phyloP scores from a whole-genome alignment of 345 rosid species.

The Salix arbutifolia region DNA sequence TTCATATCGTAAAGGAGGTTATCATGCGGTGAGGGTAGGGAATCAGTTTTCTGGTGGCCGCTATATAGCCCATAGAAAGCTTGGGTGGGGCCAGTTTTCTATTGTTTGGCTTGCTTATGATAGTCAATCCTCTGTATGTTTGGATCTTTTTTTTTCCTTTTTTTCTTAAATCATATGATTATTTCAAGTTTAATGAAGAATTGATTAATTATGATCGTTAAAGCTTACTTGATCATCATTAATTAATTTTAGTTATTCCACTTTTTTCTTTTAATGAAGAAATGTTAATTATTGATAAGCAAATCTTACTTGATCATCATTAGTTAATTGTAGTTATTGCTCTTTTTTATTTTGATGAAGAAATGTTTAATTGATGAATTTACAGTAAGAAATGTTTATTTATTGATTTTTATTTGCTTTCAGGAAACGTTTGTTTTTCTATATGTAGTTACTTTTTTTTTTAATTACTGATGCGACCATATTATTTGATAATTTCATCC shows the following conservation, averaged over 20 bases:
- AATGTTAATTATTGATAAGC: background rate
- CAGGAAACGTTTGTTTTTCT: background rate
- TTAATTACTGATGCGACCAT: no score
- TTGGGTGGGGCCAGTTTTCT: conserved; percentile 99
- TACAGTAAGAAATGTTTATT: background rate
- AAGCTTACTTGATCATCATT: background rate
- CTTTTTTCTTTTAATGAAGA: background rate
- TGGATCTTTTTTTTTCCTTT: background rate
- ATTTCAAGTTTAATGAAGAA: background rate
- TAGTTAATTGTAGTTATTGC: background rate
- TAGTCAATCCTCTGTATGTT: conserved; percentile 58
- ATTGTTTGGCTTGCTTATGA: conserved; percentile 99
- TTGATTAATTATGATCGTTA: background rate
- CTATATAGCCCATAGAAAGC: conserved; percentile 90
- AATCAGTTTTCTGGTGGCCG: conserved; percentile 86
- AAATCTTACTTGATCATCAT: background rate
- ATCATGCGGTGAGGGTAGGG: conserved; percentile 92
- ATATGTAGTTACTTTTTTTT: background rate
- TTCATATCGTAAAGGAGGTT: conserved; percentile 93
- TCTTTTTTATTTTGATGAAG: background rate
- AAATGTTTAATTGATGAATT: background rate
- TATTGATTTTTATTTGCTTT: background rate
- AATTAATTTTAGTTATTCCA: background rate
- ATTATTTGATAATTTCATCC: no score
- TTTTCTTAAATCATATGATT: background rate